Percentiles rank a stretch among this genome's conserved stretches.
Evolutionary conservation across 78 protist genomes (phyloP).

Genomic region (Monosiga brevicollis): DNA sequence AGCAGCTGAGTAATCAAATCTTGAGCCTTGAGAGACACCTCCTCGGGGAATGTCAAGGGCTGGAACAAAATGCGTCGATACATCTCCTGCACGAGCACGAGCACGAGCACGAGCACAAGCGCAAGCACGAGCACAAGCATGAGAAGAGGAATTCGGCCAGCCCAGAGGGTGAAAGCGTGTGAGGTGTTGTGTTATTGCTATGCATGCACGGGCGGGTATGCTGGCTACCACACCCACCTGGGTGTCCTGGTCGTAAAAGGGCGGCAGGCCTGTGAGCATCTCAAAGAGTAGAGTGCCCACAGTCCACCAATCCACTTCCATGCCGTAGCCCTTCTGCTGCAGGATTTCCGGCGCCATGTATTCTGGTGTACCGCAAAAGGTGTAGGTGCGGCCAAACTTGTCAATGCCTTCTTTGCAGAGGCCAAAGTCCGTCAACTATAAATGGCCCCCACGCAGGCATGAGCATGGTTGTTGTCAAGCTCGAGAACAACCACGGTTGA

Average conservation of each 20-base stretch:
- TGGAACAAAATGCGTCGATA: constrained; percentile 28
- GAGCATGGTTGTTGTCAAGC: too few species aligned
- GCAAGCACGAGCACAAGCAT: too few species aligned
- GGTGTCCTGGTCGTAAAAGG: constrained; percentile 59
- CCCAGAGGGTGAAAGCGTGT: neutral
- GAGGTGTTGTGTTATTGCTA: too few species aligned
- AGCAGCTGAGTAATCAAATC: constrained; percentile 18
- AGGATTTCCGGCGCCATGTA: constrained; percentile 78
- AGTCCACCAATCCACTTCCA: constrained; percentile 89
- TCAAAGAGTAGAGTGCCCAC: constrained; percentile 72
- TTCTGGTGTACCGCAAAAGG: constrained; percentile 98
- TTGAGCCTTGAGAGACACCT: neutral
- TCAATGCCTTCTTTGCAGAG: constrained; percentile 18
- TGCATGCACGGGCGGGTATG: too few species aligned
- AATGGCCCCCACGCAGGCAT: too few species aligned
- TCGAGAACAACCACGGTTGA: too few species aligned
- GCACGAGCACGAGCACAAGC: too few species aligned
- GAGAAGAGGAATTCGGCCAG: neutral
- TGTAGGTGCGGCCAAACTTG: constrained; percentile 42
- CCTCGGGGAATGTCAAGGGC: neutral
- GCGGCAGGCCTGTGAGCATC: constrained; percentile 76
- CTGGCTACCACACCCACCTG: too few species aligned
- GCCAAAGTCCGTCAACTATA: constrained; percentile 84
- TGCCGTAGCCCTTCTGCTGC: constrained; percentile 63
- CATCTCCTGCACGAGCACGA: too few species aligned